Percentiles rank a stretch among this genome's conserved stretches.
phyloP scores from a whole-genome alignment of 805 yeast genomes.

The Saccharomycopsis microspora region DNA sequence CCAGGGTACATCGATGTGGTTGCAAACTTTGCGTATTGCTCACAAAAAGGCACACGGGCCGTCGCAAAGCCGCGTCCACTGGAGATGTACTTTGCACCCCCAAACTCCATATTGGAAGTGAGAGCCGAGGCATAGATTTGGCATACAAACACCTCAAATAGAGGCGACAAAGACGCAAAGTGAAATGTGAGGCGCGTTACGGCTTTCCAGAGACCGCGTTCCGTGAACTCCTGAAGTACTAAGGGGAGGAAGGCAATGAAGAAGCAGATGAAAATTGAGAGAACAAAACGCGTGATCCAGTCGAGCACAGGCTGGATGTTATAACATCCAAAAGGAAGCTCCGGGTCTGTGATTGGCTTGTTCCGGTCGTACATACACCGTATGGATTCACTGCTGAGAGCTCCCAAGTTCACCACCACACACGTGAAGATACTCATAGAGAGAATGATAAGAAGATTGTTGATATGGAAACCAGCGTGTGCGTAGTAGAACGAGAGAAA shows the following conservation, averaged over 20 bases:
- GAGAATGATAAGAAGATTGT: slow-evolving; percentile 65
- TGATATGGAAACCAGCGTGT: slow-evolving; percentile 79
- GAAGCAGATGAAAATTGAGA: slow-evolving; percentile 75
- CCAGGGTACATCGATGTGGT: slow-evolving; percentile 79
- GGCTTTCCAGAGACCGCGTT: slow-evolving; percentile 73
- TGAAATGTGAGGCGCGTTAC: slow-evolving; percentile 60
- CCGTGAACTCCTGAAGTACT: slow-evolving; percentile 69
- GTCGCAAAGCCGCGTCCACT: slow-evolving; percentile 86
- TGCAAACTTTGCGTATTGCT: slow-evolving; percentile 66
- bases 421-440: slow-evolving; percentile 65
- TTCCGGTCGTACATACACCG: slow-evolving; percentile 56
- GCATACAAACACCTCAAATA: slow-evolving; percentile 77
- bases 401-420: slow-evolving; percentile 56
- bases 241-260: slow-evolving; percentile 72
- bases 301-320: slow-evolving; percentile 63
- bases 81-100: slow-evolving; percentile 81
- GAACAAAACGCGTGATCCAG: slow-evolving; percentile 73
- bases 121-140: slow-evolving; percentile 67
- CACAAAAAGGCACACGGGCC: slow-evolving; percentile 65
- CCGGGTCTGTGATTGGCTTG: slow-evolving; percentile 55
- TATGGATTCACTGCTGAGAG: slow-evolving; percentile 63
- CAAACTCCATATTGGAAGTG: slow-evolving; percentile 60
- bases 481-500: slow-evolving; percentile 78
- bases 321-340: slow-evolving; percentile 59
- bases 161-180: slow-evolving; percentile 59